Evolutionary conservation across 2,329 filamentous ascomycete genomes (phyloP), one percentile per base, ranked within the genome.

Genomic region (Claviceps sp.): DNA sequence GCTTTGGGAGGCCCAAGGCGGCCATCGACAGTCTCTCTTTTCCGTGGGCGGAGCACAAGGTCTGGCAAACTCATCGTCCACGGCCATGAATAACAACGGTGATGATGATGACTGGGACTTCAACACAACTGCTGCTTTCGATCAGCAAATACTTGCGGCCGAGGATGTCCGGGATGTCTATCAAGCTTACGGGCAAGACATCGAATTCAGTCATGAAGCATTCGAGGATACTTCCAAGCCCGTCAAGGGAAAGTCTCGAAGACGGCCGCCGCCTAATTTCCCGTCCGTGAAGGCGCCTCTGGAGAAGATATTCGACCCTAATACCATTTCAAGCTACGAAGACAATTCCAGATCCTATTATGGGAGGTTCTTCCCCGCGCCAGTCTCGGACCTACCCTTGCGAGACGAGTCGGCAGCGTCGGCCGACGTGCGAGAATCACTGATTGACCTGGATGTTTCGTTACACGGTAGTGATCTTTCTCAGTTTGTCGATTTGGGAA

Each of bases 1-100:
- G 61, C 62, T 82, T 20, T 91, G 86, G 86, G 86, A 90, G 64
- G 76, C 81, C 7, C 77, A 80, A 58, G 86, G 86, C 23, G 86
- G 86, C 29, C 80, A 79, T 57, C 77, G 86, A 45, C 79, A 78
- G 55, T 84, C 81, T 16, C 69, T 85, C 1, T 85, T 85, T 56
- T 74, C 74, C 5, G 66, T 72, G 2, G 77, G 77, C 22, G 81
- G 80, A 53, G 80, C 79, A 2, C 77, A 80, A 55, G 75, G 70
- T 1, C 71, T 74, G 13, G 66, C 67, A 1, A 71, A 75, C 26
- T 59, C 73, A 17, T 64, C 66, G 1, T 68, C 72, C 2, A 70
- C 70, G 1, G 69, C 69, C 0, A 59, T 76, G 54, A 71, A 72
- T 16, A 74, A 4, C 29, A 34, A 34, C 11, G 29, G 29, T 34